A percentile compares a stretch with the other conserved stretches of the same genome.
phyloP scores from a whole-genome alignment of 2,329 filamentous ascomycete genomes.

The Fusarium miscanthi region DNA sequence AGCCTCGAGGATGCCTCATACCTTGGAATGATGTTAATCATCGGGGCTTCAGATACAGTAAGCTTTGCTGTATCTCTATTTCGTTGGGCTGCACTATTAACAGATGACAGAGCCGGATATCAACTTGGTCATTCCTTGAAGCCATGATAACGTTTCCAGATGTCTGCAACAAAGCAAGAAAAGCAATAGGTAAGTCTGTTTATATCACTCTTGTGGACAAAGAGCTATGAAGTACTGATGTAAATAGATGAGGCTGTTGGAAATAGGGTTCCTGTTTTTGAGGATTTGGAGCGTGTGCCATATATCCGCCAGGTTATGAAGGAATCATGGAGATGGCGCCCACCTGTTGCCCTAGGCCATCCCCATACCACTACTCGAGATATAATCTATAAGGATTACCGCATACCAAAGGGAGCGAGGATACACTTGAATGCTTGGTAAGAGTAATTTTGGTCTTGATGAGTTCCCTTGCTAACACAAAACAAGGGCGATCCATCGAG shows the following conservation, averaged over 20 bases:
- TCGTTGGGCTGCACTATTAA: background rate
- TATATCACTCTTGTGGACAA: accelerated
- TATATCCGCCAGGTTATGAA: background rate
- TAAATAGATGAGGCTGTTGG: background rate
- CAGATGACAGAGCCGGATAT: background rate
- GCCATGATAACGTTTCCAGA: background rate
- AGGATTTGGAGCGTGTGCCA: background rate
- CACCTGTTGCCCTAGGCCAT: background rate
- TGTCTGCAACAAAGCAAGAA: background rate
- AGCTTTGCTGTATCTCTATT: too few relatives aligned
- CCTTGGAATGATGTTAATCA: background rate
- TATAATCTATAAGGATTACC: background rate
- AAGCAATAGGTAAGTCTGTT: background rate
- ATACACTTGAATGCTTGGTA: background rate
- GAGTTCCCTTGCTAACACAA: background rate
- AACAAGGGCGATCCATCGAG: background rate
- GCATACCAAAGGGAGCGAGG: background rate
- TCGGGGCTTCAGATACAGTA: background rate
- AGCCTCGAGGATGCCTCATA: background rate
- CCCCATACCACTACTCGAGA: background rate
- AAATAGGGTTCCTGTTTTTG: background rate
- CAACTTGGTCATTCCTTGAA: background rate
- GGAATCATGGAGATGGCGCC: background rate
- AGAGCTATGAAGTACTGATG: background rate
- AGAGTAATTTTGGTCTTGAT: too few relatives aligned